phyloP scores from a whole-genome alignment of 768 basidiomycete genomes.

The Serendipita sp. region DNA sequence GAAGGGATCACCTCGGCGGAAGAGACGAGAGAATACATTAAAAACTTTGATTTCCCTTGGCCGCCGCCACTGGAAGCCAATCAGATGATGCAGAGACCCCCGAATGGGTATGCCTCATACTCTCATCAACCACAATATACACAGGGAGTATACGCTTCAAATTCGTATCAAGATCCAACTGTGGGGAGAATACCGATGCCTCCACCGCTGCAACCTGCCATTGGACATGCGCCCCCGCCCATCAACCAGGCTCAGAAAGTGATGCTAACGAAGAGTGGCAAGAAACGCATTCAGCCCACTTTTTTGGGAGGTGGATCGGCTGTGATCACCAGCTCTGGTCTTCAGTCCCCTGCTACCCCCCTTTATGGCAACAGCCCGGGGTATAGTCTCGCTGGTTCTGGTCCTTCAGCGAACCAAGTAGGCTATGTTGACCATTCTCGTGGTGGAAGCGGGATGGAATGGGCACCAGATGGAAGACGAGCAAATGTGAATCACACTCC shows the following conservation, averaged over 20 bases:
- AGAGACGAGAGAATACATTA: conserved; percentile 64
- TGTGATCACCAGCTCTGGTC: not conserved
- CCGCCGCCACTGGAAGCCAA: conserved; percentile 14
- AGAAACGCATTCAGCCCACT: conserved; percentile 46
- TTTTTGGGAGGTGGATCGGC: conserved; percentile 23
- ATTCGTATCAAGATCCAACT: conserved; percentile 9
- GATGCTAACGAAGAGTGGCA: conserved; percentile 24
- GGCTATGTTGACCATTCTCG: not conserved
- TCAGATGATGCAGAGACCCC: not conserved
- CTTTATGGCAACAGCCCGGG: not conserved
- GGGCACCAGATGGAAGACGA: not conserved
- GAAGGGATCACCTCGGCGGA: conserved; percentile 64
- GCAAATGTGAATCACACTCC: not conserved
- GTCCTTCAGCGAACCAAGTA: not conserved
- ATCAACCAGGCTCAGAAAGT: conserved; percentile 15
- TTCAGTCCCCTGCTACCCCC: conserved; percentile 6
- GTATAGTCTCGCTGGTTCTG: conserved; percentile 11
- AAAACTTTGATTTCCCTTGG: conserved; percentile 60
- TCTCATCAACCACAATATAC: conserved; percentile 23
- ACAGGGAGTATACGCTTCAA: conserved; percentile 22
- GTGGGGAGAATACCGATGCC: conserved; percentile 16
- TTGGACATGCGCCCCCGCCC: conserved; percentile 8
- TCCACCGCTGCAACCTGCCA: conserved; percentile 6
- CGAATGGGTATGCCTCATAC: conserved; percentile 4
- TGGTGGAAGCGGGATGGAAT: conserved; percentile 7